Evolutionary conservation across 2,329 filamentous ascomycete genomes (phyloP), one percentile per base, ranked within the genome.

Genomic region (Colletotrichum caudatum): DNA sequence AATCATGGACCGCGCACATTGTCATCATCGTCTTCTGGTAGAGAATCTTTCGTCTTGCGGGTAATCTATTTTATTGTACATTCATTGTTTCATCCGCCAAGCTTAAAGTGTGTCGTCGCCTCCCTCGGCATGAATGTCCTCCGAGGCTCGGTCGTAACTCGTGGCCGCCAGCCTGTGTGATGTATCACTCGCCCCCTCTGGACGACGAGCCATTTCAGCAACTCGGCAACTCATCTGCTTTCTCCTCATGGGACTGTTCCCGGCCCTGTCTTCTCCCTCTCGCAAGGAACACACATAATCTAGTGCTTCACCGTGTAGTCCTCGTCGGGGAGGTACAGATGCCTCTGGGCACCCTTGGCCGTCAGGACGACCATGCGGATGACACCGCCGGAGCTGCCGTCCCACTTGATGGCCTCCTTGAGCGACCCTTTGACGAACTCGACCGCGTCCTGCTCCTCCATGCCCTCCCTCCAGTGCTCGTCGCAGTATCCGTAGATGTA

Each of bases 401-500:
- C 96, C 96, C 96, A 99, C 85, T 97, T 97, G 88, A 99, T 98
- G 20, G 96, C 96, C 87, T 99, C 95, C 78, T 90, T 87, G 80
- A 99, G 86, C 41, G 96, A 92, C 59, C 91, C 92, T 86, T 97
- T 98, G 81, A 99, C 96, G 78, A 99, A 99, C 51, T 91, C 84
- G 75, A 99, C 91, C 1, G 96, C 96, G 74, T 97, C 95, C 66
- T 90, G 88, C 86, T 98, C 94, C 64, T 92, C 94, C 95, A 99
- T 98, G 75, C 90, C 90, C 84, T 98, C 96, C 81, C 88, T 91
- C 96, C 96, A 99, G 87, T 99, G 90, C 69, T 94, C 92, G 81
- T 99, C 95, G 81, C 95, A 98, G 88, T 97, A 98, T 77, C 96
- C 96, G 87, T 98, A 99, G 83, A 99, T 99, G 87, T 99, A 99